A percentile compares a stretch with the other conserved stretches of the same genome.
These are phyloP conservation scores for Euphorbia tirucalli DNA, from an alignment of 345 rosid species.

Conservation along the genomic window DNA sequence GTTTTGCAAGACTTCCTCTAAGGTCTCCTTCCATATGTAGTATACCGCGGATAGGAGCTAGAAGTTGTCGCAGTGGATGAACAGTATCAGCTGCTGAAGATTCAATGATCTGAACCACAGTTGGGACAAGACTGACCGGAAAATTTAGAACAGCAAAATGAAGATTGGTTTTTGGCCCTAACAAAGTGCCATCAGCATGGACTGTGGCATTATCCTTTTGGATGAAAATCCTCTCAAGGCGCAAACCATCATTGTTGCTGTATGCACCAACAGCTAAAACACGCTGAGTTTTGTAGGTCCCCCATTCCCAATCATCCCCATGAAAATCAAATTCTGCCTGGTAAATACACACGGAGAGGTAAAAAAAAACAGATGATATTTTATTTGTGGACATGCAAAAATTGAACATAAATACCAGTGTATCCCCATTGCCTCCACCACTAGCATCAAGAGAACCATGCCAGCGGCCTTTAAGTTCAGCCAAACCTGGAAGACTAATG, in stretches of 20 bases:
- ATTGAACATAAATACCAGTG: slow-evolving; percentile 53
- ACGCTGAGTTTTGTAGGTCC: slow-evolving; percentile 83
- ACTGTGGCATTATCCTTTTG: slow-evolving; percentile 93
- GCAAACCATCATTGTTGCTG: slow-evolving; percentile 91
- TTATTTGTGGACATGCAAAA: slow-evolving; percentile 1
- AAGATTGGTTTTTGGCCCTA: slow-evolving; percentile 90
- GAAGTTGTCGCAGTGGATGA: slow-evolving; percentile 76
- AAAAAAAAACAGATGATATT: not conserved
- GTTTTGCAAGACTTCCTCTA: slow-evolving; percentile 89
- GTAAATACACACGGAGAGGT: slow-evolving; percentile 13
- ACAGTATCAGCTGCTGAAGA: slow-evolving; percentile 78
- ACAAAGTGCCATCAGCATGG: slow-evolving; percentile 93
- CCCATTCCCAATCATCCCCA: slow-evolving; percentile 99
- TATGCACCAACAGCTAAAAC: slow-evolving; percentile 88
- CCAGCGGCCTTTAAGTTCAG: slow-evolving; percentile 92
- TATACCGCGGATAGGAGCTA: slow-evolving; percentile 88
- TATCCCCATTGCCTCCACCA: slow-evolving; percentile 99
- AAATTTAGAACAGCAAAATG: slow-evolving; percentile 97
- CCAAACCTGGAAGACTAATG: slow-evolving; percentile 81
- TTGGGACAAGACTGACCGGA: slow-evolving; percentile 92
- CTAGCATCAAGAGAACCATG: slow-evolving; percentile 95
- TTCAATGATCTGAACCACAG: slow-evolving; percentile 84
- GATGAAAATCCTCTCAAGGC: slow-evolving; percentile 85
- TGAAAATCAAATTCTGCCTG: slow-evolving; percentile 98
- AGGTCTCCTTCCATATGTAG: slow-evolving; percentile 99